Evolutionary conservation across 2,329 filamentous ascomycete species (phyloP).

Genomic region (Aspergillus texensis): DNA sequence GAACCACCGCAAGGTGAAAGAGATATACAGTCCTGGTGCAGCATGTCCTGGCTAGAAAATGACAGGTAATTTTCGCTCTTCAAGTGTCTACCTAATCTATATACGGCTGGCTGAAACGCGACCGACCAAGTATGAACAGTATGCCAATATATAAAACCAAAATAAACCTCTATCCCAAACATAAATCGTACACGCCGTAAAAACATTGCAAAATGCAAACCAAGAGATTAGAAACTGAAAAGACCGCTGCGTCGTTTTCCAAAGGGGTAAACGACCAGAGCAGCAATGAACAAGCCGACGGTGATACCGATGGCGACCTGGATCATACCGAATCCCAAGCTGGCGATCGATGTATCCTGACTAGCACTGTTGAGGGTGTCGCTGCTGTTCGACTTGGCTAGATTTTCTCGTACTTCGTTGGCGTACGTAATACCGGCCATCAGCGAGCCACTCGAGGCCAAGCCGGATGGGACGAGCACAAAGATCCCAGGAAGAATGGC

Average conservation of each 20-base stretch:
- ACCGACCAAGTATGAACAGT: background rate
- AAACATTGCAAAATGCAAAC: background rate
- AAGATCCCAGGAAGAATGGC: slow-evolving; percentile 87
- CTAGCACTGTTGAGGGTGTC: slow-evolving; percentile 9
- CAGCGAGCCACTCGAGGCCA: slow-evolving; percentile 59
- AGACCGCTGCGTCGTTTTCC: slow-evolving; percentile 44
- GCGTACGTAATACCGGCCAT: slow-evolving; percentile 58
- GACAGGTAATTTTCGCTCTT: background rate
- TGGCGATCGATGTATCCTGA: slow-evolving; percentile 27
- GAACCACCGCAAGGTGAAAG: too few relatives aligned
- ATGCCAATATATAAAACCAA: background rate
- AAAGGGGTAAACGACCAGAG: slow-evolving; percentile 43
- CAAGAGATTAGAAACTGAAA: slow-evolving; percentile 35
- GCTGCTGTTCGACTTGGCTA: slow-evolving; percentile 10
- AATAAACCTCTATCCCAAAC: background rate
- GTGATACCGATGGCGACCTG: slow-evolving; percentile 46
- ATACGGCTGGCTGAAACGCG: background rate
- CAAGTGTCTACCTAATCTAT: background rate
- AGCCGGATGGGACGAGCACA: slow-evolving; percentile 61
- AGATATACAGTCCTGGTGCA: too few relatives aligned
- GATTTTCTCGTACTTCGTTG: slow-evolving; percentile 50
- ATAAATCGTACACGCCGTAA: background rate
- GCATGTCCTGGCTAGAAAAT: background rate
- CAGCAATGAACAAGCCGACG: slow-evolving; percentile 43
- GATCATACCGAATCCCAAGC: slow-evolving; percentile 45